These are phyloP conservation scores for Brassica incana DNA, from an alignment of 345 rosid genomes.

Conservation along the genomic window DNA sequence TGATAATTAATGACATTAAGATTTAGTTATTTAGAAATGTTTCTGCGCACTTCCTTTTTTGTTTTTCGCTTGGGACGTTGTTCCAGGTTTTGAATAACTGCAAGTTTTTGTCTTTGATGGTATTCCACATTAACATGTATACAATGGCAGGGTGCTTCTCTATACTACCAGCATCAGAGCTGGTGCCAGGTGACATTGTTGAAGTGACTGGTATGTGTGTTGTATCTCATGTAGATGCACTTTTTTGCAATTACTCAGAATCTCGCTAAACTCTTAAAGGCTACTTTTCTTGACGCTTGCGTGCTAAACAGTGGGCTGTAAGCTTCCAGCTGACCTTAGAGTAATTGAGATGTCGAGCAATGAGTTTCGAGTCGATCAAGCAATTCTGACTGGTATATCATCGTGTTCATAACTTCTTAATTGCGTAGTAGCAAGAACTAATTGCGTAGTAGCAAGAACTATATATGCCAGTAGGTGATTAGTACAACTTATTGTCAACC, in stretches of 20 bases:
- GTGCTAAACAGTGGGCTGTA: constrained; percentile 76
- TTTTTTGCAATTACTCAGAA: constrained; percentile 14
- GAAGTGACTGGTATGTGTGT: constrained; percentile 76
- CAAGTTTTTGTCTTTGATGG: constrained; percentile 19
- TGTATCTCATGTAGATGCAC: not conserved
- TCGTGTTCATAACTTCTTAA: constrained; percentile 15
- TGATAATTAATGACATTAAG: not conserved
- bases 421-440: constrained; percentile 22
- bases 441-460: constrained; percentile 25
- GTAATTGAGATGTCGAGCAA: constrained; percentile 90
- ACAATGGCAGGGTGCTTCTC: constrained; percentile 85
- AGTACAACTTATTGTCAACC: constrained; percentile 14
- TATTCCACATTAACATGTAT: constrained; percentile 19
- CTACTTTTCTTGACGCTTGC: constrained; percentile 29
- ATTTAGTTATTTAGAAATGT: not conserved
- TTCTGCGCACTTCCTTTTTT: not conserved
- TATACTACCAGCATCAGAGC: constrained; percentile 89
- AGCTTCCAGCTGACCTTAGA: constrained; percentile 98
- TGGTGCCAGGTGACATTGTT: constrained; percentile 97
- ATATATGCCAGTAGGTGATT: constrained; percentile 8
- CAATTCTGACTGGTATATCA: constrained; percentile 86
- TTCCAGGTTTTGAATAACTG: constrained; percentile 14
- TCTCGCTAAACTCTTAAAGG: constrained; percentile 6
- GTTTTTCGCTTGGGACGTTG: not conserved
- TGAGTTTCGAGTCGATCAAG: constrained; percentile 95